A percentile compares a stretch with the other conserved stretches of the same genome.
Evolutionary conservation across 177 flowering plant species (phyloP).

Genomic region (Vitis hybrid): DNA sequence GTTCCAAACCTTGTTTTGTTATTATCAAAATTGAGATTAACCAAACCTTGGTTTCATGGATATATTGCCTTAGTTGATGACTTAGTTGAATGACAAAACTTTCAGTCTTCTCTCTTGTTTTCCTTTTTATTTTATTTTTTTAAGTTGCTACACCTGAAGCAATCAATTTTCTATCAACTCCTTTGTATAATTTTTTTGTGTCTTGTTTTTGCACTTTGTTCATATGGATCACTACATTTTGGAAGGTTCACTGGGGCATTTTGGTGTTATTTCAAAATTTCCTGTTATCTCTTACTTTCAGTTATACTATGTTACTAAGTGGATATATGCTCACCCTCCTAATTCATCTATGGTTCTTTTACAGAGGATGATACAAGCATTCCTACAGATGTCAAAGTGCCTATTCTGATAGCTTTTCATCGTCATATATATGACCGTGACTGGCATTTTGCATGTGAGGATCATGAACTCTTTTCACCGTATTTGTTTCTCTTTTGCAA

Average conservation of each 20-base stretch:
- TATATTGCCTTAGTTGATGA: too few species aligned
- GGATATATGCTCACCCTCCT: background rate
- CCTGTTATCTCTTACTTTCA: background rate
- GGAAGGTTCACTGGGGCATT: too few species aligned
- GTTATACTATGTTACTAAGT: background rate
- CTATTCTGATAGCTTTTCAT: constrained; percentile 79
- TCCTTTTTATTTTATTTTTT: too few species aligned
- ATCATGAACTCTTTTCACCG: background rate
- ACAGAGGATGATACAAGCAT: constrained; percentile 99
- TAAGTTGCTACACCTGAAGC: too few species aligned
- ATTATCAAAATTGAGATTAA: too few species aligned
- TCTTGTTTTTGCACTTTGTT: background rate
- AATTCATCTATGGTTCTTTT: constrained; percentile 11
- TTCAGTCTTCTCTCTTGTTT: too few species aligned
- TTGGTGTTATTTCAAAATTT: background rate
- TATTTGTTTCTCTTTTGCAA: background rate
- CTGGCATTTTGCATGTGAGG: constrained; percentile 95
- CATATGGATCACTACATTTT: too few species aligned
- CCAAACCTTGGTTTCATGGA: too few species aligned
- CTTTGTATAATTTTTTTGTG: background rate
- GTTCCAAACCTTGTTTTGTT: too few species aligned
- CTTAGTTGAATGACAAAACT: too few species aligned
- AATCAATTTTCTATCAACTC: too few species aligned
- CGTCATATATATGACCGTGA: constrained; percentile 69
- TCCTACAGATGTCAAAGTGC: constrained; percentile 71